phyloP scores from a whole-genome alignment of 1,139 yeast genomes.

The Sugiyamaella grinbergsii region DNA sequence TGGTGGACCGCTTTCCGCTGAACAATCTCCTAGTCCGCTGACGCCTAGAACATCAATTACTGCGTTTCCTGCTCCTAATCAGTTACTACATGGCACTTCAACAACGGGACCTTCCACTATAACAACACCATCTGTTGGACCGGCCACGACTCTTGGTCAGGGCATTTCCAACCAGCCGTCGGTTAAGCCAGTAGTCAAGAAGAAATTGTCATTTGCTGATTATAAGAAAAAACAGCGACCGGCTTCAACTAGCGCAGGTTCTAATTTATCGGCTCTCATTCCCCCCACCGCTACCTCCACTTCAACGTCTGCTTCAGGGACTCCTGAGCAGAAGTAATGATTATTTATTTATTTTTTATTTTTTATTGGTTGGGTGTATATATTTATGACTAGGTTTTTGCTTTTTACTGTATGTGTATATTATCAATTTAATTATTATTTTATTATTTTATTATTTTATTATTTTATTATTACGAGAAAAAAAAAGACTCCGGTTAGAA shows the following conservation, averaged over 20 bases:
- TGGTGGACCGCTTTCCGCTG: background rate
- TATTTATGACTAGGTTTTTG: slow-evolving; percentile 6
- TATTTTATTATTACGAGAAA: background rate
- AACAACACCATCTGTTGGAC: slow-evolving; percentile 20
- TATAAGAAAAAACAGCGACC: slow-evolving; percentile 64
- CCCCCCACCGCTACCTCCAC: background rate
- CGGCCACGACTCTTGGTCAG: slow-evolving; percentile 24
- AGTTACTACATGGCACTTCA: background rate
- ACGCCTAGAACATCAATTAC: slow-evolving; percentile 9
- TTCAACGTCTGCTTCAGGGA: background rate
- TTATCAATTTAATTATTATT: background rate
- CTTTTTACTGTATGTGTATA: slow-evolving; percentile 9
- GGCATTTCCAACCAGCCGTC: background rate
- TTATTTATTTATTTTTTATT: slow-evolving; percentile 12
- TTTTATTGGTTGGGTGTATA: slow-evolving; percentile 14
- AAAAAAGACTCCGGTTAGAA: no score
- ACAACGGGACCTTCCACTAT: slow-evolving; percentile 4
- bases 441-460: background rate
- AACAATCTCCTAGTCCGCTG: slow-evolving; percentile 12
- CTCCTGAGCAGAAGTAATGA: slow-evolving; percentile 11
- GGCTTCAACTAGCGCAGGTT: slow-evolving; percentile 4
- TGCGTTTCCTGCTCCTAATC: background rate
- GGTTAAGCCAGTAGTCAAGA: slow-evolving; percentile 44
- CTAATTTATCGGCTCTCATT: background rate
- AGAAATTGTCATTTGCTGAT: slow-evolving; percentile 81